Evolutionary conservation across 768 basidiomycete genomes (phyloP).

Genomic region (Galerina marginata): DNA sequence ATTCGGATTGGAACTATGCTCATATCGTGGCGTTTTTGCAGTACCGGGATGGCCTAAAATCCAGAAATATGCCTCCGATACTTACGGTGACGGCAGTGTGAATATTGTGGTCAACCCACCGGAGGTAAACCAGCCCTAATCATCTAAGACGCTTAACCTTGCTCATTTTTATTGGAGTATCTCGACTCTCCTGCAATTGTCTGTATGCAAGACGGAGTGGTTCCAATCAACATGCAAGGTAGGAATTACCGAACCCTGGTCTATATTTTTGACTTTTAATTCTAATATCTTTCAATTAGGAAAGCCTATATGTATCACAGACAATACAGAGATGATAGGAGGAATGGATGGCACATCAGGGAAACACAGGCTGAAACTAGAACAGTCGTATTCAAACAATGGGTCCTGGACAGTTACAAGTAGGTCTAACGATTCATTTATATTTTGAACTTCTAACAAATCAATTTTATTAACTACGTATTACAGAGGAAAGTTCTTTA

Average conservation of each 20-base stretch:
- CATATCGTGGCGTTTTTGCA: neutral
- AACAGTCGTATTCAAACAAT: too few species aligned
- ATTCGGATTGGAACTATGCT: neutral
- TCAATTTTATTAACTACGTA: too few species aligned
- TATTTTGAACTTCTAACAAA: too few species aligned
- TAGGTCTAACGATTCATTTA: too few species aligned
- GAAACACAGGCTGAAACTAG: too few species aligned
- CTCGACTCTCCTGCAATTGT: slow-evolving; percentile 1
- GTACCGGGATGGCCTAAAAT: slow-evolving; percentile 10
- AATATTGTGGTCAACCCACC: slow-evolving; percentile 9
- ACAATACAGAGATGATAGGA: too few species aligned
- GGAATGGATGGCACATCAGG: too few species aligned
- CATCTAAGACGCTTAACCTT: neutral
- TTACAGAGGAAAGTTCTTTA: too few species aligned
- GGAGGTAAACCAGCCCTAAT: neutral
- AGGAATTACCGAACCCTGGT: neutral
- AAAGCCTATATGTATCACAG: too few species aligned
- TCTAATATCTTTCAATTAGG: too few species aligned
- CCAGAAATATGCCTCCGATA: slow-evolving; percentile 4
- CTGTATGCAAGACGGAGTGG: neutral
- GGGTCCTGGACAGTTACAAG: too few species aligned
- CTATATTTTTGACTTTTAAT: too few species aligned
- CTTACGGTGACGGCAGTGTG: neutral
- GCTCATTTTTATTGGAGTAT: neutral
- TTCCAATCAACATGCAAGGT: slow-evolving; percentile 2